Evolutionary conservation across 2,329 filamentous ascomycete genomes (phyloP), one percentile per base, ranked within the genome.

Genomic region (Penicillium sp.): DNA sequence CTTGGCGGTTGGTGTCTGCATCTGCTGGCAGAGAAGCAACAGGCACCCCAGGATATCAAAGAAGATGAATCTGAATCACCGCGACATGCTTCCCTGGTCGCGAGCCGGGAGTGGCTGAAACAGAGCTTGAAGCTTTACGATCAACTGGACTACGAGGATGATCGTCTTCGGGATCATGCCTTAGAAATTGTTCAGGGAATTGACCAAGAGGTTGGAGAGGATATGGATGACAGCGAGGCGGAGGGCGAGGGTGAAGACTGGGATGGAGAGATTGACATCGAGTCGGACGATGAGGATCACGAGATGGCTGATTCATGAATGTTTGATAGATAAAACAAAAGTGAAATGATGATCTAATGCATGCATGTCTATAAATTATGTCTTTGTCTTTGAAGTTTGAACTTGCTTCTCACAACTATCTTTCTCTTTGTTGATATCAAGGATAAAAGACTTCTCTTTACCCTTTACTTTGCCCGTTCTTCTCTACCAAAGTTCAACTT

Each of bases 1-100:
- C 82, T 99, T 5, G 95, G 95, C 44, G 96, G 95, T 4, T 98
- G 93, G 91, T 93, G 92, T 67, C 82, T 96, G 64, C 91, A 92
- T 72, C 83, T 96, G 57, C 80, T 90, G 61, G 76, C 74, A 35
- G 71, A 76, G 66, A 77, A 81, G 70, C 71, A 74, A 61, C 69
- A 80, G 42, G 72, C 68, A 1, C 75, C 74, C 52, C 76, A 72
- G 59, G 58, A 73, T 61, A 61, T 67, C 45, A 68, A 70, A 50
- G 67, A 64, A 39, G 55, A 69, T 65, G 68, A 78, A 68, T 56
- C 67, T 35, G 79, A 79, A 39, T 80, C 85, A 47, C 79, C 80
- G 48, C 85, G 85, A 77, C 83, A 83, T 63, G 80, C 83, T 1
- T 83, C 86, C 5, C 87, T 92, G 82, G 85, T 85, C 55, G 88